Conservation (phyloP, 352 stramenopile species). For the Globisporangium polare region DNA sequence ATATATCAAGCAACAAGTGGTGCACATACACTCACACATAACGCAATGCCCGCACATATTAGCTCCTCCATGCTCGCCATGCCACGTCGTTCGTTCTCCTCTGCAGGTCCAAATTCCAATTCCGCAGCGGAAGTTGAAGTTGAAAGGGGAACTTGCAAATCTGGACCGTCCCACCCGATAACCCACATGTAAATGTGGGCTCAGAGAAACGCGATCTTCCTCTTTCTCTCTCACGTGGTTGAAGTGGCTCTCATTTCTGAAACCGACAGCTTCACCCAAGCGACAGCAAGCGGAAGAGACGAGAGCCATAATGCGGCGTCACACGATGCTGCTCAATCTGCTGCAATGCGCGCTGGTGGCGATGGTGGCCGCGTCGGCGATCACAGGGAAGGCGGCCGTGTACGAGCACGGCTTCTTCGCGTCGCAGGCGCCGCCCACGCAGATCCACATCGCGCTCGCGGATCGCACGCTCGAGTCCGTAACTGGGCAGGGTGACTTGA, state of each 20-base stretch:
- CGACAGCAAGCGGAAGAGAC: not conserved
- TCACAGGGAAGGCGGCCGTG: not conserved
- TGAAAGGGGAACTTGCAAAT: not conserved
- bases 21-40: not conserved
- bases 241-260: constrained; percentile 7
- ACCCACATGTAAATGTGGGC: not conserved
- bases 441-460: constrained; percentile 29
- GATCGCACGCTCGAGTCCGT: not conserved
- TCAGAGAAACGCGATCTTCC: not conserved
- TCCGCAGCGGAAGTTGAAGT: no score
- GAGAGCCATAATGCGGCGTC: not conserved
- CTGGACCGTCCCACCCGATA: not conserved
- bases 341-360: not conserved
- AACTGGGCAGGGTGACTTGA: not conserved
- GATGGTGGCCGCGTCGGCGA: not conserved
- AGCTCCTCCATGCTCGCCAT: not conserved
- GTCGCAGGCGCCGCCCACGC: constrained; percentile 9
- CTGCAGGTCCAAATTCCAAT: no score
- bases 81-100: no score
- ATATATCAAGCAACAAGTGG: not conserved
- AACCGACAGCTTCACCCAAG: not conserved
- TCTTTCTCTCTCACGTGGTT: not conserved
- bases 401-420: constrained; percentile 13
- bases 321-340: not conserved
- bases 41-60: not conserved